These are phyloP conservation scores for Russula sp. DNA, from an alignment of 768 basidiomycete species.

Conservation along the genomic window DNA sequence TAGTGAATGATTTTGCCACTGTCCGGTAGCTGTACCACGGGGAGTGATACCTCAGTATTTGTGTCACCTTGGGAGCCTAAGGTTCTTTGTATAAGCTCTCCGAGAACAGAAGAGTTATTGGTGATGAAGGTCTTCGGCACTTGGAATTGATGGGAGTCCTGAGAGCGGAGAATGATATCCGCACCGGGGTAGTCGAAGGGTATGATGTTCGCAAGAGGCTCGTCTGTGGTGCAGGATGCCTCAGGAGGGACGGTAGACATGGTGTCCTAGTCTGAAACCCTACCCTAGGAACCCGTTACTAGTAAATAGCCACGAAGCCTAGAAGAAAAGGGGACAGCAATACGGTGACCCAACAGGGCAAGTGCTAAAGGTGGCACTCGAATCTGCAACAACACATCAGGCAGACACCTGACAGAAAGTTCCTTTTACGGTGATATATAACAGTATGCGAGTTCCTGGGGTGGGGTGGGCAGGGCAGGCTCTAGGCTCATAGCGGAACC, in stretches of 20 bases:
- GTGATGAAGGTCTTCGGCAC: conserved; percentile 44
- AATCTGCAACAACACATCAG: too few relatives aligned
- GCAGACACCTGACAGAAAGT: too few relatives aligned
- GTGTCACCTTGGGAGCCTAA: background rate
- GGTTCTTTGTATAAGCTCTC: background rate
- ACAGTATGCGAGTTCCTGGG: too few relatives aligned
- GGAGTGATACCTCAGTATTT: background rate
- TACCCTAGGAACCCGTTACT: too few relatives aligned
- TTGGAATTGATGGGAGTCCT: conserved; percentile 45
- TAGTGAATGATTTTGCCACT: background rate
- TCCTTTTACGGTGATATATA: too few relatives aligned
- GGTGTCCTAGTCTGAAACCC: background rate
- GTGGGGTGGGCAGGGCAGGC: too few relatives aligned
- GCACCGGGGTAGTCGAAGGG: background rate
- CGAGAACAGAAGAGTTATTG: conserved; percentile 37
- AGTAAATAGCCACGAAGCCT: too few relatives aligned
- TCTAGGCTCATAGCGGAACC: too few relatives aligned
- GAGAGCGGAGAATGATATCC: conserved; percentile 31
- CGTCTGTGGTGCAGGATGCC: too few relatives aligned
- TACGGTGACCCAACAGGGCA: too few relatives aligned
- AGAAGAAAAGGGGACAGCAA: too few relatives aligned
- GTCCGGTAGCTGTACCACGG: background rate
- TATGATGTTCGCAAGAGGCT: background rate
- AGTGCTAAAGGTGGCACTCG: too few relatives aligned
- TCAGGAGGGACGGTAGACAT: background rate